Conservation (phyloP, 2,329 filamentous ascomycete genomes). For the Verticillium nubilum region DNA sequence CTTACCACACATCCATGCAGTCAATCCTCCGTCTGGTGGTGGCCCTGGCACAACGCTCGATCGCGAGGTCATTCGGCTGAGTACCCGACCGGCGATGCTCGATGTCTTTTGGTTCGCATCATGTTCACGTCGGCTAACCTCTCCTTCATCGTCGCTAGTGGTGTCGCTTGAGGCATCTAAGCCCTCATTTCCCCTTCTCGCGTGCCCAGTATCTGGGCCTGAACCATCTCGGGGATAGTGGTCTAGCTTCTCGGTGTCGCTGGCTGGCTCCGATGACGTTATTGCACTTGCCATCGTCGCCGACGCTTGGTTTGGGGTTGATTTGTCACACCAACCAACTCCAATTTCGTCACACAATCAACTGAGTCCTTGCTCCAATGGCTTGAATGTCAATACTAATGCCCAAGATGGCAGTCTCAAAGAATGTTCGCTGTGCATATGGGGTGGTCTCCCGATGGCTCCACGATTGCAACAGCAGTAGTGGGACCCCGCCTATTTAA, state of each 20-base stretch:
- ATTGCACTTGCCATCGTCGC: neutral
- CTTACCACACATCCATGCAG: slow-evolving; percentile 41
- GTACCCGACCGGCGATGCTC: slow-evolving; percentile 26
- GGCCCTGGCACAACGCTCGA: slow-evolving; percentile 36
- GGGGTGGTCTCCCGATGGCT: neutral
- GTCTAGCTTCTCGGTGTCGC: neutral
- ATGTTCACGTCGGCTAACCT: neutral
- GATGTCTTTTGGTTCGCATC: slow-evolving; percentile 1
- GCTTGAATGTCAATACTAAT: no score
- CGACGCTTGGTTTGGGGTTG: no score
- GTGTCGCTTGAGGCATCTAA: neutral
- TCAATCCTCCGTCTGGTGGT: slow-evolving; percentile 43
- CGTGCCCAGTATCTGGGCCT: neutral
- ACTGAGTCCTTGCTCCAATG: no score
- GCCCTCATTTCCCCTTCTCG: neutral
- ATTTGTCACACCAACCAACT: no score
- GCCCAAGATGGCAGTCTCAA: no score
- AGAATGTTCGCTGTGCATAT: no score
- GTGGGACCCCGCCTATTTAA: neutral
- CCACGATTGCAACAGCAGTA: neutral
- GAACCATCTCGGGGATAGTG: neutral
- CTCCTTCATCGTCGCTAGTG: slow-evolving; percentile 11
- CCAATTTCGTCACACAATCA: neutral
- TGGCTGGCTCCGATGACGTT: neutral
- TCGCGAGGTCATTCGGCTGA: slow-evolving; percentile 34